phyloP scores from a whole-genome alignment of 2,329 filamentous ascomycete species.

The Decorospora gaudefroyi region DNA sequence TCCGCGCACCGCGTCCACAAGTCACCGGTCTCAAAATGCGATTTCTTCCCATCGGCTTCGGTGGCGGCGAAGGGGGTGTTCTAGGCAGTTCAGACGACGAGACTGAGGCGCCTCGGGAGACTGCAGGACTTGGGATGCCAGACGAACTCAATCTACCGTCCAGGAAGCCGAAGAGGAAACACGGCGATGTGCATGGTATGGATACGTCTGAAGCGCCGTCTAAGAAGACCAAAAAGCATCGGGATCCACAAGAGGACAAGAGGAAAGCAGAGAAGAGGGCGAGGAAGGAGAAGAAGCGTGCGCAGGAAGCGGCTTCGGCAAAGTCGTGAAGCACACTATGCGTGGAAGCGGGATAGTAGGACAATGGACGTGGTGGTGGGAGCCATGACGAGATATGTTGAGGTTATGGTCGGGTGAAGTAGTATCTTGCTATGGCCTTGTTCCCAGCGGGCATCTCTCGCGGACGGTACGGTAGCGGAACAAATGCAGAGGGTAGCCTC shows the following conservation, averaged over 20 bases:
- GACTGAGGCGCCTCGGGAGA: constrained; percentile 46
- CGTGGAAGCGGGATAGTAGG: background rate
- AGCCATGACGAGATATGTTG: too few relatives aligned
- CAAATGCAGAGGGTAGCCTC: too few relatives aligned
- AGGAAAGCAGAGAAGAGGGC: constrained; percentile 47
- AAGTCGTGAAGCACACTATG: constrained; percentile 18
- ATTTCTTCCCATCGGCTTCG: constrained; percentile 68
- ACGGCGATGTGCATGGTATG: constrained; percentile 37
- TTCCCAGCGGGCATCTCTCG: too few relatives aligned
- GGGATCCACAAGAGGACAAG: constrained; percentile 42
- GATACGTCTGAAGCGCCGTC: constrained; percentile 35
- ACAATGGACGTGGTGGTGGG: background rate
- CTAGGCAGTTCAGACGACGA: constrained; percentile 52
- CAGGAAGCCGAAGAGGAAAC: constrained; percentile 50
- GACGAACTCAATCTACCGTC: constrained; percentile 30
- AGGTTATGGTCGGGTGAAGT: too few relatives aligned
- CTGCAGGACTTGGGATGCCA: constrained; percentile 31
- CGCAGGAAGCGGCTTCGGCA: constrained; percentile 33
- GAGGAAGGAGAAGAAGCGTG: constrained; percentile 44
- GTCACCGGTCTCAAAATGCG: constrained; percentile 69
- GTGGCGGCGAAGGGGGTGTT: constrained; percentile 49
- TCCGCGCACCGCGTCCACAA: constrained; percentile 64
- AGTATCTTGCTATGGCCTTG: too few relatives aligned
- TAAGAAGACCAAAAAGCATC: constrained; percentile 50
- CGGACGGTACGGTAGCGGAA: too few relatives aligned